A percentile compares a stretch with the other conserved stretches of the same genome.
Conservation (phyloP, 768 basidiomycete species). For the Hemileccinum rubropunctum region DNA sequence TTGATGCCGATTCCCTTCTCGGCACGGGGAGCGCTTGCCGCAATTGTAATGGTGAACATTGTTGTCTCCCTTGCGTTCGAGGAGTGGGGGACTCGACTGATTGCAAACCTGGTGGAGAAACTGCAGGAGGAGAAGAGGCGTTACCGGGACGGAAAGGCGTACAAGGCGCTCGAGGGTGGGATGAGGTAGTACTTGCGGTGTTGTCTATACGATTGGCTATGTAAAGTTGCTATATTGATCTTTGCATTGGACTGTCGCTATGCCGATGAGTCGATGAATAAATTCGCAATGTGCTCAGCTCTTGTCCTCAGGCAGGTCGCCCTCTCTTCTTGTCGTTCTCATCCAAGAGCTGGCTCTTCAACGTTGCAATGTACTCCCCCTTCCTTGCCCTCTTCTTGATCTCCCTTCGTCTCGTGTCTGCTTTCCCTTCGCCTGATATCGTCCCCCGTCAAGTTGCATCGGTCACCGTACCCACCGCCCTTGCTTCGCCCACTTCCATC, state of each 20-base stretch:
- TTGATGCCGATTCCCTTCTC: constrained; percentile 70
- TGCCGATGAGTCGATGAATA: constrained; percentile 11
- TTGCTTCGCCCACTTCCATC: constrained; percentile 34
- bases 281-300: not conserved
- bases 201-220: not conserved
- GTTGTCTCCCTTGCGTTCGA: constrained; percentile 73
- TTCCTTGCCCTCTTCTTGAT: constrained; percentile 20
- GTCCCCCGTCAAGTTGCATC: constrained; percentile 23
- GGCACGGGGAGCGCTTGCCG: constrained; percentile 69
- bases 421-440: constrained; percentile 20
- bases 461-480: constrained; percentile 16
- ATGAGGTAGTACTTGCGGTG: constrained; percentile 39
- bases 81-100: constrained; percentile 59
- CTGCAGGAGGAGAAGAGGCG: constrained; percentile 45
- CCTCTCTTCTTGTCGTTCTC: constrained; percentile 1
- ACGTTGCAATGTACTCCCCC: constrained; percentile 22
- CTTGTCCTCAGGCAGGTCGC: not conserved
- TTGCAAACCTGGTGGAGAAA: constrained; percentile 48
- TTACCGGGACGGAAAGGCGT: constrained; percentile 65
- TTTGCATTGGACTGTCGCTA: too few species aligned
- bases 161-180: constrained; percentile 82
- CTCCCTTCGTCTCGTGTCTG: constrained; percentile 25
- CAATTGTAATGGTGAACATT: constrained; percentile 68
- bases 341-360: constrained; percentile 40
- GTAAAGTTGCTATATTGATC: not conserved